These are phyloP conservation scores for Singerocomus inundabilis DNA, from an alignment of 1,284 basidiomycete species.

Conservation along the genomic window DNA sequence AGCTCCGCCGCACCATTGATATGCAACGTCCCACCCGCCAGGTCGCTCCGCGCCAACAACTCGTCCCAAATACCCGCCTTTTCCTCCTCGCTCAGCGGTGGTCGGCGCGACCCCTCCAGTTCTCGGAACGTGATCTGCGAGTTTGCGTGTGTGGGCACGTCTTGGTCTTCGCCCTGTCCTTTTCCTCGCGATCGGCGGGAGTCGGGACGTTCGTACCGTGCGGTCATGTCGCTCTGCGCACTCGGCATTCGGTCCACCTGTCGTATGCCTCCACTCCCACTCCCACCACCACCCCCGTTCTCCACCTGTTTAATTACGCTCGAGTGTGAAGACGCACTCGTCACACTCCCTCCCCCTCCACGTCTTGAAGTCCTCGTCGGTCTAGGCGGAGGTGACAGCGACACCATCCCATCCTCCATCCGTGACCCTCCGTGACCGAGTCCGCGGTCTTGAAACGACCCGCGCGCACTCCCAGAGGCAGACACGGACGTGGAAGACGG, in stretches of 20 bases:
- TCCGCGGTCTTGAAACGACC: constrained; percentile 10
- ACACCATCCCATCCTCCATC: constrained; percentile 22
- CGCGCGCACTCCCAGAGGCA: constrained; percentile 9
- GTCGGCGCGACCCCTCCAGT: constrained; percentile 35
- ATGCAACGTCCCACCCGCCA: constrained; percentile 69
- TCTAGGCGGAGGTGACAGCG: constrained; percentile 31
- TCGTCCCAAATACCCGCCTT: constrained; percentile 71
- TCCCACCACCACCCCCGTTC: no score
- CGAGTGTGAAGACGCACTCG: constrained; percentile 10
- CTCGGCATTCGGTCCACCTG: constrained; percentile 26
- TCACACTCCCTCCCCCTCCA: constrained; percentile 2
- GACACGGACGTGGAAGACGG: constrained; percentile 6
- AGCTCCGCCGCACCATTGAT: constrained; percentile 40
- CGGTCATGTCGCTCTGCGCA: constrained; percentile 33
- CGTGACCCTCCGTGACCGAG: constrained; percentile 1
- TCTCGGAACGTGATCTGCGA: constrained; percentile 51
- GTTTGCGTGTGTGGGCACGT: constrained; percentile 17
- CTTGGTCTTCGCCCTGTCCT: not conserved
- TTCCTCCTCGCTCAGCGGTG: constrained; percentile 56
- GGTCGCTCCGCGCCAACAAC: constrained; percentile 57
- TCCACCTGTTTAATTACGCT: constrained; percentile 9
- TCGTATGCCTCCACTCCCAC: not conserved
- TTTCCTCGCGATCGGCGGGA: not conserved
- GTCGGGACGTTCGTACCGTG: constrained; percentile 19
- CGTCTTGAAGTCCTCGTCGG: constrained; percentile 10